Conservation (phyloP, 2,329 filamentous ascomycete genomes). For the Claviceps citrina region DNA sequence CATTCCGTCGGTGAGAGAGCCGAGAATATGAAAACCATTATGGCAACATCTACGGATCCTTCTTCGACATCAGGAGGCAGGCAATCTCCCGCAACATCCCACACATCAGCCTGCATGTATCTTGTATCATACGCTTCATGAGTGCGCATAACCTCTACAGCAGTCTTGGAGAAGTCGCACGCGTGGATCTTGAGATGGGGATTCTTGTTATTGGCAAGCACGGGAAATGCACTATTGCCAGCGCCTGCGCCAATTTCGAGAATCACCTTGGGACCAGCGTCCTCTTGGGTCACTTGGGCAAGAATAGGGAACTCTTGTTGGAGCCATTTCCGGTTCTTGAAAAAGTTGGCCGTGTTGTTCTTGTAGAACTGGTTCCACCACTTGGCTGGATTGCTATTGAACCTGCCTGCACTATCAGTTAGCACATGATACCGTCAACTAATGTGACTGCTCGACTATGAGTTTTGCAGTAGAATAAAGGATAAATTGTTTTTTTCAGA, state of each 20-base stretch:
- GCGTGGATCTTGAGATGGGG: slow-evolving; percentile 70
- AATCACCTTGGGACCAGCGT: slow-evolving; percentile 53
- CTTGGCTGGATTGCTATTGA: slow-evolving; percentile 79
- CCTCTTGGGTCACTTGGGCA: slow-evolving; percentile 54
- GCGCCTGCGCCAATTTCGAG: slow-evolving; percentile 91
- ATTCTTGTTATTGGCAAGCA: slow-evolving; percentile 74
- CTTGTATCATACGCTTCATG: slow-evolving; percentile 60
- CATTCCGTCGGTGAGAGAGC: slow-evolving; percentile 77
- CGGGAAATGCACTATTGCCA: slow-evolving; percentile 90
- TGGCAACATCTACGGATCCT: slow-evolving; percentile 74
- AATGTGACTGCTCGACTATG: too few species aligned
- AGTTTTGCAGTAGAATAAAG: too few species aligned
- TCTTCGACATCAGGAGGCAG: slow-evolving; percentile 65
- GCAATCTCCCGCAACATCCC: slow-evolving; percentile 64
- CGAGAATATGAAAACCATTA: slow-evolving; percentile 96
- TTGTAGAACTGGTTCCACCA: slow-evolving; percentile 99
- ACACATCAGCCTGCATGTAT: slow-evolving; percentile 77
- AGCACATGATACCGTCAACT: slow-evolving; percentile 16
- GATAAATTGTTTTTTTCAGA: not conserved
- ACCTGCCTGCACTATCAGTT: slow-evolving; percentile 44
- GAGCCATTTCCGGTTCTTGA: slow-evolving; percentile 97
- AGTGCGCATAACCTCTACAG: slow-evolving; percentile 78
- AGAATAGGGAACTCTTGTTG: slow-evolving; percentile 89
- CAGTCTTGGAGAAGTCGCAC: slow-evolving; percentile 90
- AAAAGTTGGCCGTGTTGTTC: slow-evolving; percentile 94